Evolutionary conservation across 805 yeast species (phyloP).

Genomic region (Yarrowia keelungensis): DNA sequence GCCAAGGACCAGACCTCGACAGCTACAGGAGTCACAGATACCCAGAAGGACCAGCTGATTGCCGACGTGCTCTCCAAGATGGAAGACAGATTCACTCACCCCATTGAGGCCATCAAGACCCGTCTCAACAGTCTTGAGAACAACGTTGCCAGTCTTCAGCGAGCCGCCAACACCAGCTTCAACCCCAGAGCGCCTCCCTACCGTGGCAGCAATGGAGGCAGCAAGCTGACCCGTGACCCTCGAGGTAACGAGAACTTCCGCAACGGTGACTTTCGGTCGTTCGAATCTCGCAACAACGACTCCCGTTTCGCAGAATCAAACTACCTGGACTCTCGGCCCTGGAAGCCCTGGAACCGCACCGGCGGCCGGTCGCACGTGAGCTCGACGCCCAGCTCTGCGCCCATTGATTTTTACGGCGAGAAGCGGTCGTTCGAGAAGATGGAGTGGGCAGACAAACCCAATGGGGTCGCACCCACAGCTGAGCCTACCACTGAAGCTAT

Average conservation of each 20-base stretch:
- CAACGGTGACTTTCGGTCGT: conserved; percentile 1
- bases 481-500: conserved; percentile 11
- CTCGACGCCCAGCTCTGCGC: conserved; percentile 29
- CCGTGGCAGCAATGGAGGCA: neutral
- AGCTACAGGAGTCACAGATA: neutral
- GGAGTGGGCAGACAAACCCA: conserved; percentile 11
- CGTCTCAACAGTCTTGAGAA: conserved; percentile 9
- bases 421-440: conserved; percentile 13
- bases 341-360: conserved; percentile 29
- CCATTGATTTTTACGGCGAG: conserved; percentile 27
- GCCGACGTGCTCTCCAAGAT: conserved; percentile 36
- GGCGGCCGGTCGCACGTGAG: neutral
- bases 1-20: neutral
- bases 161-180: conserved; percentile 13
- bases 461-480: neutral
- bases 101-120: conserved; percentile 17
- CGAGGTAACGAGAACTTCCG: conserved; percentile 26
- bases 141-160: conserved; percentile 3
- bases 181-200: conserved; percentile 32
- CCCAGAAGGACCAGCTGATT: conserved; percentile 36
- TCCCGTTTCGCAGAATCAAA: conserved; percentile 8
- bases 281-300: conserved; percentile 9
- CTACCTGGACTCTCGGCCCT: conserved; percentile 26
- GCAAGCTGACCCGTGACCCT: conserved; percentile 4
- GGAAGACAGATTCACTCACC: conserved; percentile 14